Conservation (phyloP, 192 early-diverging fungal genomes). For the Linnemannia exigua region DNA sequence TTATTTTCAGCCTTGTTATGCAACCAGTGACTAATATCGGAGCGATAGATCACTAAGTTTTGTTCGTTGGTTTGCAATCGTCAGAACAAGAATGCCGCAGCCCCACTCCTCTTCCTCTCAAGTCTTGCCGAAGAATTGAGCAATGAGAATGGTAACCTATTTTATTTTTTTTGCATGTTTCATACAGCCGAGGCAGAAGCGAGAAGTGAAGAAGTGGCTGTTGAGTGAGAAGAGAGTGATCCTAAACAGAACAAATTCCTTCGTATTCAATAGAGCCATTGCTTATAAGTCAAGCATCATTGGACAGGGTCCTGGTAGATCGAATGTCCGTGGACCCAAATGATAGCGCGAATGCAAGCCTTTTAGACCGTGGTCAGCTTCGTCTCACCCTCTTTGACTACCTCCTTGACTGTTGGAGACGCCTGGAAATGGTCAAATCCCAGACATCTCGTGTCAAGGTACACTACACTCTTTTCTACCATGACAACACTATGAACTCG, state of each 20-base stretch:
- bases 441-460: slow-evolving; percentile 67
- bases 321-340: slow-evolving; percentile 73
- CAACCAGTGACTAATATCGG: background rate
- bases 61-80: background rate
- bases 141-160: slow-evolving; percentile 28
- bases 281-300: slow-evolving; percentile 47
- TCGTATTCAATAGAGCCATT: slow-evolving; percentile 62
- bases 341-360: slow-evolving; percentile 53
- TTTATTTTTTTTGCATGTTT: background rate
- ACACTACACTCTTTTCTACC: background rate
- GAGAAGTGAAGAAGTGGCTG: background rate
- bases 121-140: slow-evolving; percentile 36
- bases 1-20: background rate
- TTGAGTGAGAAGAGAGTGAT: background rate
- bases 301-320: slow-evolving; percentile 81
- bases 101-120: slow-evolving; percentile 32
- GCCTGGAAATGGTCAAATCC: slow-evolving; percentile 65
- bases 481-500: background rate
- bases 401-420: slow-evolving; percentile 73
- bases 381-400: slow-evolving; percentile 71
- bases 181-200: background rate
- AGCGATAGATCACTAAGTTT: background rate
- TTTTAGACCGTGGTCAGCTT: slow-evolving; percentile 48
- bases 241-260: background rate
- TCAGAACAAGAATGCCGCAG: slow-evolving; percentile 41